A percentile compares a stretch with the other conserved stretches of the same genome.
Conservation (phyloP, 495 filamentous ascomycete genomes). For the Aspergillus sclerotioniger region DNA sequence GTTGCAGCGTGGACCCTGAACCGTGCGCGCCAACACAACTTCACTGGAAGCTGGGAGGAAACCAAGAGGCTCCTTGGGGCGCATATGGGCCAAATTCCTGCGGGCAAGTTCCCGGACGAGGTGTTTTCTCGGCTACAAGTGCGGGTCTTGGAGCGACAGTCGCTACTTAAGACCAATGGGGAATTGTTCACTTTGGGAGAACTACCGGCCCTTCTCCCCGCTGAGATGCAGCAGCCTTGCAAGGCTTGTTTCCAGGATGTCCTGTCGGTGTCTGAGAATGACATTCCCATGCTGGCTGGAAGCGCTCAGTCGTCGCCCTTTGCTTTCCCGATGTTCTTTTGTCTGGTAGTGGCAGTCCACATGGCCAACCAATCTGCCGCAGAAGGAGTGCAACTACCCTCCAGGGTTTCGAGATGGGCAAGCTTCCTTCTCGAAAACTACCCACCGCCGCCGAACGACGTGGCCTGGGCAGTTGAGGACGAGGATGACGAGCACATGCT, state of each 20-base stretch:
- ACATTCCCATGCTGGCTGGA: conserved; percentile 23
- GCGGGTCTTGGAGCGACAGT: conserved; percentile 37
- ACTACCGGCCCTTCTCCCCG: conserved; percentile 32
- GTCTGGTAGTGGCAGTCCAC: conserved; percentile 22
- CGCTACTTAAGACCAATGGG: conserved; percentile 35
- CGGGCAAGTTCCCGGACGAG: conserved; percentile 31
- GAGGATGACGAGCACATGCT: conserved; percentile 30
- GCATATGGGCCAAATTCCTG: conserved; percentile 33
- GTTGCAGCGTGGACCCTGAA: conserved; percentile 41
- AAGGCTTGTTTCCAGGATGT: conserved; percentile 29
- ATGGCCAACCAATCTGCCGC: conserved; percentile 3
- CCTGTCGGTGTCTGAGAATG: conserved; percentile 14
- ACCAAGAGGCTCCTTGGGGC: conserved; percentile 32
- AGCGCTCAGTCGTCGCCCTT: conserved; percentile 20
- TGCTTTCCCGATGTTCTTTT: conserved; percentile 29
- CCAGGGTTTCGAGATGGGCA: conserved; percentile 37
- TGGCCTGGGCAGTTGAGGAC: conserved; percentile 29
- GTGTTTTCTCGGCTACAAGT: conserved; percentile 31
- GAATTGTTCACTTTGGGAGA: conserved; percentile 39
- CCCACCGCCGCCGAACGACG: conserved; percentile 27
- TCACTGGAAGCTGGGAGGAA: conserved; percentile 31
- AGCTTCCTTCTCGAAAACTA: conserved; percentile 39
- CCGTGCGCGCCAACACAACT: conserved; percentile 32
- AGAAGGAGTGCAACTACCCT: conserved; percentile 20
- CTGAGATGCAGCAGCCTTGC: conserved; percentile 26